These are phyloP conservation scores for Lachancea mirantina DNA, from an alignment of 805 yeast genomes.

Conservation along the genomic window DNA sequence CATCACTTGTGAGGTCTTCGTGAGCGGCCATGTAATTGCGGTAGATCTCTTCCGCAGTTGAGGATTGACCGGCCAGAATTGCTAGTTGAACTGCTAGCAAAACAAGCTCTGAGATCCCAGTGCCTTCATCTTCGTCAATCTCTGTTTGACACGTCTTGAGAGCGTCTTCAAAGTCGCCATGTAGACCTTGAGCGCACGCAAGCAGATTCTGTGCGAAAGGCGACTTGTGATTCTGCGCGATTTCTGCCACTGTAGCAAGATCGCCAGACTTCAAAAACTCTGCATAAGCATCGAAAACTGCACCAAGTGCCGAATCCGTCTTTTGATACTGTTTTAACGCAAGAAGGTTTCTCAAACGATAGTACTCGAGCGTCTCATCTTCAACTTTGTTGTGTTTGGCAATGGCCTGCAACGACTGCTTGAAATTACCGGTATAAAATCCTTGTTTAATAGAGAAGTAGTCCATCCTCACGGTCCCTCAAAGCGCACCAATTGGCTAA, in stretches of 20 bases:
- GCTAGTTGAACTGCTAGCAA: slow-evolving; percentile 38
- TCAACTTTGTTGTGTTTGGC: slow-evolving; percentile 35
- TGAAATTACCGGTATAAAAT: slow-evolving; percentile 54
- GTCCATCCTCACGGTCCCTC: slow-evolving; percentile 31
- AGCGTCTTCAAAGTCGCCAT: slow-evolving; percentile 28
- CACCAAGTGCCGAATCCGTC: slow-evolving; percentile 19
- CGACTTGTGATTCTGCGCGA: slow-evolving; percentile 13
- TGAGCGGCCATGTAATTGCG: slow-evolving; percentile 39
- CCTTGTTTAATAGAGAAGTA: slow-evolving; percentile 49
- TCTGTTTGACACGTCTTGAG: slow-evolving; percentile 35
- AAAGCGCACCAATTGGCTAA: too few species aligned
- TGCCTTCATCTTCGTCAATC: slow-evolving; percentile 38
- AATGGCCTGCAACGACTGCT: slow-evolving; percentile 36
- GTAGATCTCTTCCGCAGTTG: slow-evolving; percentile 40
- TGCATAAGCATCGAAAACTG: slow-evolving; percentile 26
- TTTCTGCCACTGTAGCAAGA: slow-evolving; percentile 12
- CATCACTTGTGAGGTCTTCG: slow-evolving; percentile 45
- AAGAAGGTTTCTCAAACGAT: slow-evolving; percentile 31
- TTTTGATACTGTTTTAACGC: slow-evolving; percentile 24
- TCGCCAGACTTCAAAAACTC: slow-evolving; percentile 18
- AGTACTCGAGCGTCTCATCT: slow-evolving; percentile 25
- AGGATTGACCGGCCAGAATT: slow-evolving; percentile 35
- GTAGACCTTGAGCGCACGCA: slow-evolving; percentile 25
- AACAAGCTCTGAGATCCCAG: slow-evolving; percentile 34
- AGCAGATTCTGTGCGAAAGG: slow-evolving; percentile 21